phyloP scores from a whole-genome alignment of 768 basidiomycete genomes.

The Leccinum sublutescens region DNA sequence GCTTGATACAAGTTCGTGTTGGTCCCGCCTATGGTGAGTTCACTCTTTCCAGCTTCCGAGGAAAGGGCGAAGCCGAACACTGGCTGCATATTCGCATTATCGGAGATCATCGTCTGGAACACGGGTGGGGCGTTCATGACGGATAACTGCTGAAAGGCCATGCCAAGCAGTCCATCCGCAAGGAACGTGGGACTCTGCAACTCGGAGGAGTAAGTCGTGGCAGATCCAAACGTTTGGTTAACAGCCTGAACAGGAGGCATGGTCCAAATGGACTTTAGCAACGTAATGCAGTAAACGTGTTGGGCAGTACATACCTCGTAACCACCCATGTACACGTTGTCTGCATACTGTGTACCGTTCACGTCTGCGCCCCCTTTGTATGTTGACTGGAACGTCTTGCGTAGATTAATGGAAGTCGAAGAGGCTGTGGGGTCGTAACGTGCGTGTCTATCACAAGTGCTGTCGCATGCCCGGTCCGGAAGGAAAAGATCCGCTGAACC shows the following conservation, averaged over 20 bases:
- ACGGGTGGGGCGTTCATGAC: slow-evolving; percentile 35
- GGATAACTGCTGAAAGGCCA: slow-evolving; percentile 42
- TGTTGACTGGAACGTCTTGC: slow-evolving; percentile 28
- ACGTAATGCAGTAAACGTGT: slow-evolving; percentile 10
- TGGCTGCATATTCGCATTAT: slow-evolving; percentile 32
- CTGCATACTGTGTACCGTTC: slow-evolving; percentile 40
- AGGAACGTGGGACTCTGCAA: slow-evolving; percentile 27
- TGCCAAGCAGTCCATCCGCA: slow-evolving; percentile 44
- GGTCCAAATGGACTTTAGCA: neutral
- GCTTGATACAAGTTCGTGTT: slow-evolving; percentile 47
- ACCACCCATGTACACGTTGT: slow-evolving; percentile 43
- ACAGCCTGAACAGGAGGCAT: slow-evolving; percentile 26
- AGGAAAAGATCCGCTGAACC: slow-evolving; percentile 52
- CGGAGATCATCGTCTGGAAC: slow-evolving; percentile 45
- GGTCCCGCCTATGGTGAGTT: slow-evolving; percentile 56
- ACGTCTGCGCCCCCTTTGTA: slow-evolving; percentile 42
- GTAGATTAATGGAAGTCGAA: slow-evolving; percentile 31
- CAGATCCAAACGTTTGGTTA: slow-evolving; percentile 44
- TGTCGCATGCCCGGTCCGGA: slow-evolving; percentile 29
- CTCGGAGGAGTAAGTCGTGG: slow-evolving; percentile 36
- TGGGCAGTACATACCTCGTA: slow-evolving; percentile 26
- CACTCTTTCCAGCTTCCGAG: slow-evolving; percentile 38
- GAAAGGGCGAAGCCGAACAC: slow-evolving; percentile 52
- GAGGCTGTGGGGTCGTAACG: slow-evolving; percentile 31
- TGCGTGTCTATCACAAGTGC: slow-evolving; percentile 33